phyloP scores from a whole-genome alignment of 2,329 filamentous ascomycete genomes.

The Mollisia scopiformis region DNA sequence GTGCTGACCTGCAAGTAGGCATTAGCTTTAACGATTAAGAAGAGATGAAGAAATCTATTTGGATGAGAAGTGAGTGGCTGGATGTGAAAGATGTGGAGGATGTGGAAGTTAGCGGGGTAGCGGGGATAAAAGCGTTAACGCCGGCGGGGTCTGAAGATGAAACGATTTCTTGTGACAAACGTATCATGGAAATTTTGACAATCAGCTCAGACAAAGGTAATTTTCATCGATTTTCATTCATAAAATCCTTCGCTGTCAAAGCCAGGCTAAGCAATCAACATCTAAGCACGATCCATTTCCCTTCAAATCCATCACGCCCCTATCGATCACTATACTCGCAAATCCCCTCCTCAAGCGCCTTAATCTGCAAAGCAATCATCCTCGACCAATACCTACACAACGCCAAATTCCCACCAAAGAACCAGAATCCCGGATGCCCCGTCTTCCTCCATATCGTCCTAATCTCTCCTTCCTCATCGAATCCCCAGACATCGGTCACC shows the following conservation, averaged over 20 bases:
- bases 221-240: too few relatives aligned
- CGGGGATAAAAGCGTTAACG: not conserved
- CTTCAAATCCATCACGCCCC: not conserved
- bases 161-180: too few relatives aligned
- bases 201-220: too few relatives aligned
- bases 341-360: constrained; percentile 26
- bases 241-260: not conserved
- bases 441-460: constrained; percentile 49
- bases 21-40: too few relatives aligned
- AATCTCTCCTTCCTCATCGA: constrained; percentile 51
- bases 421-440: constrained; percentile 54
- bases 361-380: constrained; percentile 48
- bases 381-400: constrained; percentile 50
- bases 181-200: too few relatives aligned
- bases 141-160: not conserved
- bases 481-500: constrained; percentile 51
- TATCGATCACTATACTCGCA: constrained; percentile 21
- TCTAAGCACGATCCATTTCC: not conserved
- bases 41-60: not conserved
- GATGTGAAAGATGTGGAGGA: too few relatives aligned
- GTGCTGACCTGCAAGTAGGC: not conserved
- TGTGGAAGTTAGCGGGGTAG: too few relatives aligned
- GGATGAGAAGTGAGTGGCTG: too few relatives aligned
- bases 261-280: not conserved
- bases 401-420: constrained; percentile 53